These are phyloP conservation scores for Cyclotella choctawhatcheeana DNA, from an alignment of 108 stramenopile genomes.

Conservation along the genomic window DNA sequence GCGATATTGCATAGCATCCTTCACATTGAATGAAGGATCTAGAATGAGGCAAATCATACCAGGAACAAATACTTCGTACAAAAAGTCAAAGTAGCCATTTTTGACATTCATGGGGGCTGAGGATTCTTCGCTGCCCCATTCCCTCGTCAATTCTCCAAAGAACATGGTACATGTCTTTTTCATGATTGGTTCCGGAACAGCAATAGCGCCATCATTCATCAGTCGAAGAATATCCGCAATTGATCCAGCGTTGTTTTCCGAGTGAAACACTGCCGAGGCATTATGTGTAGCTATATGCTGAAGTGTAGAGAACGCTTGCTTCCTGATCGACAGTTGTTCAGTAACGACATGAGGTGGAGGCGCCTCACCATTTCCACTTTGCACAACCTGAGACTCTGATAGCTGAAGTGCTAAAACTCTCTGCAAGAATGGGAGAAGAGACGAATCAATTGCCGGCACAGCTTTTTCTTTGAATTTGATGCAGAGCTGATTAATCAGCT, in stretches of 20 bases:
- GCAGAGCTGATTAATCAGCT: slow-evolving; percentile 72
- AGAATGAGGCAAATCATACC: slow-evolving; percentile 28
- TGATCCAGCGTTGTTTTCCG: slow-evolving; percentile 52
- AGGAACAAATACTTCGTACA: slow-evolving; percentile 34
- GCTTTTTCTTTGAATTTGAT: slow-evolving; percentile 68
- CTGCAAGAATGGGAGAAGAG: slow-evolving; percentile 66
- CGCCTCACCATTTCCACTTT: slow-evolving; percentile 11
- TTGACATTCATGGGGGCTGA: slow-evolving; percentile 8
- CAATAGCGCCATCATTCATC: slow-evolving; percentile 62
- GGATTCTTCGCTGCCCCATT: slow-evolving; percentile 43
- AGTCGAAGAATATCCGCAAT: slow-evolving; percentile 61
- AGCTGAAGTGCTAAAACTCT: slow-evolving; percentile 56
- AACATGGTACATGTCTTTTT: slow-evolving; percentile 70
- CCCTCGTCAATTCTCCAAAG: slow-evolving; percentile 60
- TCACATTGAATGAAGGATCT: slow-evolving; percentile 30
- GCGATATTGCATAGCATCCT: slow-evolving; percentile 40
- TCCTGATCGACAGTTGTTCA: slow-evolving; percentile 73
- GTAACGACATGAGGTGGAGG: slow-evolving; percentile 62
- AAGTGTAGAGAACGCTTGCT: slow-evolving; percentile 61
- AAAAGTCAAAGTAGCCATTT: slow-evolving; percentile 37
- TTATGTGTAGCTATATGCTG: slow-evolving; percentile 60
- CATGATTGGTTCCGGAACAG: slow-evolving; percentile 64
- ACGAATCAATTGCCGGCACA: slow-evolving; percentile 54
- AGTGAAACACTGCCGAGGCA: slow-evolving; percentile 56
- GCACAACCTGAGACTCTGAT: slow-evolving; percentile 8